Base-by-base conservation (phyloP, 202 grass and related monocot species). In the Miscanthus sacchariflorus region DNA sequence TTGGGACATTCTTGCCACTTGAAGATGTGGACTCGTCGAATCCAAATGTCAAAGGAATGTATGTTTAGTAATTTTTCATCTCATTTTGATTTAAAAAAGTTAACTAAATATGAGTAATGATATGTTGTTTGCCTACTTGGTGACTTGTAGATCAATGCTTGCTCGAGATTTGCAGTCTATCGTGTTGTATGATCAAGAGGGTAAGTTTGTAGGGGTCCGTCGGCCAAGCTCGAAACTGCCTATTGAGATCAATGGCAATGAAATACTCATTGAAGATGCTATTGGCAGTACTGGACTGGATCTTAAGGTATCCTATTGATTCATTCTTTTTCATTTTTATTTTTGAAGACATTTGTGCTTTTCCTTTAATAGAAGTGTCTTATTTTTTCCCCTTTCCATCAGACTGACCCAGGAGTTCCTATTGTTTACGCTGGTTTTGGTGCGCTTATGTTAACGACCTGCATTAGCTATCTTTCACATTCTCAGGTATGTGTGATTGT, bases 351-450 rank as follows among this genome's bases (percentile, higher is more conserved):
- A 63, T 28, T 43, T 73, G 28, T 25, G 3, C 5, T 76, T 76
- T 33, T 68, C 81, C 71, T 4, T 36, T 56, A 43, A 23, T 73
- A 59, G 9, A 0, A 83, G 72, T 54, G 77, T 18, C 15, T 27
- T 79, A 73, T 36, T 28, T 89, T 81, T 2, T 5, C 4, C 19
- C 28, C 5, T 81, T 85, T 21, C 28, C 64, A 87, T 74, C 82
- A 99, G 94, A 95, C 90, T 79, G 97, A 99, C 85, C 97, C 94
- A 85, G 94, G 97, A 82, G 90, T 99, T 79, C 97, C 97, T 58
- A 86, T 95, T 63, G 97, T 99, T 1, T 97, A 99, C 85, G 91
- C 94, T 91, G 97, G 97, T 87, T 99, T 99, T 87, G 97, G 97
- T 87, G 97, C 97, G 0, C 90, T 99, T 61, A 99, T 99, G 94